These are phyloP conservation scores for Sarocladium brachiariae DNA, from an alignment of 2,329 filamentous ascomycete genomes.

Conservation along the genomic window DNA sequence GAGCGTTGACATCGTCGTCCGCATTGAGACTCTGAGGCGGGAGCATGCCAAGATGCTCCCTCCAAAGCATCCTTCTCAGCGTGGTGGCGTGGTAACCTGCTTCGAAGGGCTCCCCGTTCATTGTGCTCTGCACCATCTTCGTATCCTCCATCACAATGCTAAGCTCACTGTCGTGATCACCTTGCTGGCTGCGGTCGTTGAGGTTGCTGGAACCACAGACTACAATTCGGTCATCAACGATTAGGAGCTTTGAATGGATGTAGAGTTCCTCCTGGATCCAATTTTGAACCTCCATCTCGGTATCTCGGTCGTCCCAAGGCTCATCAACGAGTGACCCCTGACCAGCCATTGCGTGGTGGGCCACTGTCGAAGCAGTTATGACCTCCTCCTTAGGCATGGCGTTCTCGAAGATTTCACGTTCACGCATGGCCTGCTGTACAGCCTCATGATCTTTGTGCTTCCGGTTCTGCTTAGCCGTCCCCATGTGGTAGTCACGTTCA, in stretches of 20 bases:
- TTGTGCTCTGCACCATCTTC: constrained; percentile 59
- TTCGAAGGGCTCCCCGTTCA: constrained; percentile 71
- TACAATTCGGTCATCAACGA: constrained; percentile 78
- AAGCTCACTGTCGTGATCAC: constrained; percentile 85
- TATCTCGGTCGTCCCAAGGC: constrained; percentile 64
- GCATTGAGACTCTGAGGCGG: constrained; percentile 66
- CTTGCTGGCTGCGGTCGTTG: constrained; percentile 84
- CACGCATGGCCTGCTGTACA: constrained; percentile 33
- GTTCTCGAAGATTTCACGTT: constrained; percentile 47
- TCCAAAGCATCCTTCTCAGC: constrained; percentile 75
- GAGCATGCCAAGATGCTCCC: constrained; percentile 81
- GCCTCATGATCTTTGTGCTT: constrained; percentile 29
- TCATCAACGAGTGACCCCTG: constrained; percentile 57
- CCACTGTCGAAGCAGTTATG: constrained; percentile 42
- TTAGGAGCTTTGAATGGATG: constrained; percentile 85
- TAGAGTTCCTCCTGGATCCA: constrained; percentile 97
- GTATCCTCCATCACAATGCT: constrained; percentile 86
- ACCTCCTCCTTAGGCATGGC: constrained; percentile 31
- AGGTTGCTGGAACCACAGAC: constrained; percentile 86
- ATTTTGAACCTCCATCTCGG: constrained; percentile 72
- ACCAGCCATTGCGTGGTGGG: constrained; percentile 75
- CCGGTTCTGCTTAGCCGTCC: constrained; percentile 28
- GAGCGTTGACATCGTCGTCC: constrained; percentile 61
- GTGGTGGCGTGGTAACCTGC: constrained; percentile 79
- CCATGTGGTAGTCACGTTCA: constrained; percentile 44